Evolutionary conservation across 371 early-diverging fungal species (phyloP).

Genomic region (Mortierella sp.): DNA sequence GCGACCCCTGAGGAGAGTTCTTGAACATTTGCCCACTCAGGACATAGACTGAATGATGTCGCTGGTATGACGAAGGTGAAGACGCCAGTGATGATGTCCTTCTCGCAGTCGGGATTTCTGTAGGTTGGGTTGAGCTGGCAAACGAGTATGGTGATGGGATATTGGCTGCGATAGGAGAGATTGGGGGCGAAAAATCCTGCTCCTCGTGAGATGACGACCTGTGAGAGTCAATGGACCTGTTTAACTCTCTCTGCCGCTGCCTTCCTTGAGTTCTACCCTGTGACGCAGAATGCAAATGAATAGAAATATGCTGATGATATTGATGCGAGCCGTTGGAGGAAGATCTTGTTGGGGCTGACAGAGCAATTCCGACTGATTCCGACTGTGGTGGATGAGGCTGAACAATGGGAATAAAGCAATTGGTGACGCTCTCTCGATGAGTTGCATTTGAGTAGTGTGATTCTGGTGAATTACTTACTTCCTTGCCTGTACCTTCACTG

Average conservation of each 20-base stretch:
- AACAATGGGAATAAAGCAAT: constrained; percentile 23
- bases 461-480: not conserved
- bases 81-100: constrained; percentile 51
- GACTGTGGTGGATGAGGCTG: constrained; percentile 29
- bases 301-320: constrained; percentile 24
- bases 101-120: constrained; percentile 35
- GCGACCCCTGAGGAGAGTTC: constrained; percentile 51
- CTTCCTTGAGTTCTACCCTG: constrained; percentile 24
- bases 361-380: constrained; percentile 16
- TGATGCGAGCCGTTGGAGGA: constrained; percentile 27
- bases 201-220: constrained; percentile 44
- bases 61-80: constrained; percentile 53
- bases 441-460: not conserved
- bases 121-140: constrained; percentile 26
- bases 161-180: constrained; percentile 33
- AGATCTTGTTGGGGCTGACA: constrained; percentile 40
- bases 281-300: constrained; percentile 18
- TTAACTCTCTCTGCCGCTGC: constrained; percentile 36
- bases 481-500: not conserved
- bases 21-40: constrained; percentile 55
- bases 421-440: constrained; percentile 9
- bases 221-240: constrained; percentile 43
- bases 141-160: constrained; percentile 38
- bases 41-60: constrained; percentile 55
- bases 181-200: constrained; percentile 46